Base-by-base conservation (phyloP, 140 eudicot species). In the Cichorium intybus region DNA sequence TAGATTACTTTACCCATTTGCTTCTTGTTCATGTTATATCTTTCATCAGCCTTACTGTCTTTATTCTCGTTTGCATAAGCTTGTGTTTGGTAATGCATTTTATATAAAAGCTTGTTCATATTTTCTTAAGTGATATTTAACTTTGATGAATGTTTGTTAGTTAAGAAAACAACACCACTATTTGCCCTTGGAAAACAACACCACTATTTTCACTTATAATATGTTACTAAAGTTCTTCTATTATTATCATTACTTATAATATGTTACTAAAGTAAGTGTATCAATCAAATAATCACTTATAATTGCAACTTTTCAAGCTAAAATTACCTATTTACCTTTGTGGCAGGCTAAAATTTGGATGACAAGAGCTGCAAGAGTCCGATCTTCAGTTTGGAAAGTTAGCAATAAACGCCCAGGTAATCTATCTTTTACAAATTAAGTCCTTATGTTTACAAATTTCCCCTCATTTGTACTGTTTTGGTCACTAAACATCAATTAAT, bases 371-470 rank as follows among this genome's bases (percentile, higher is more conserved):
- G 75, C 97, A 24, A 81, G 96, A 69, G 80, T 74, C 43, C 82
- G 97, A 62, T 82, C 97, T 74, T 91, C 97, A 2, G 96, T 79
- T 60, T 91, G 97, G 97, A 87, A 77, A 84, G 96, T 90, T 73
- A 77, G 97, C 72, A 56, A 73, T 23, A 90, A 90, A 70, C 97
- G 89, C 22, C 97, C 97, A 56, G 97, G 97, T 90, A 41, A 47
- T 60, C 28, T 29, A 10, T 51, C 52, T 68, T 50, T 59, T n/a
- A n/a, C n/a, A n/a, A n/a, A n/a, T n/a, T n/a, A n/a, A n/a, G n/a
- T n/a, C n/a, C n/a, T n/a, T n/a, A n/a, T n/a, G n/a, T n/a, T n/a
- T n/a, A n/a, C n/a, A n/a, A n/a, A n/a, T n/a, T n/a, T n/a, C n/a
- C n/a, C n/a, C n/a, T n/a, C n/a, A n/a, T n/a, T n/a, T n/a, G n/a